A percentile compares a stretch with the other conserved stretches of the same genome.
These are phyloP conservation scores for Leishmania amazonensis DNA, from an alignment of 208 protist species.

Conservation along the genomic window DNA sequence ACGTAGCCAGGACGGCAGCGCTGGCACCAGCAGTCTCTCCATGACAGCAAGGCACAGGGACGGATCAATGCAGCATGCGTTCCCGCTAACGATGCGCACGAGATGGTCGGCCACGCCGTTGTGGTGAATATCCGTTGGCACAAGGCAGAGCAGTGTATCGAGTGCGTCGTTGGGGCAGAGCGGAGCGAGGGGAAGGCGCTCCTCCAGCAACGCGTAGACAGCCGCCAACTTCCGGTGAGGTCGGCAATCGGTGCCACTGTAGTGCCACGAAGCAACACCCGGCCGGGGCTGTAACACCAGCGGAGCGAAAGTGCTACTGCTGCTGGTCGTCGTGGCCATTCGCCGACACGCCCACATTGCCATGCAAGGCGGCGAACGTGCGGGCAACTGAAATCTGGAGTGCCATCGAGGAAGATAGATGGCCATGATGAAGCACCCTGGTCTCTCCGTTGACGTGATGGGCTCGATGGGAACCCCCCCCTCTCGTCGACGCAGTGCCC, in stretches of 20 bases:
- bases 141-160: slow-evolving; percentile 1
- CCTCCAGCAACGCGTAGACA: slow-evolving; percentile 23
- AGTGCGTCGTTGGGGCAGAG: slow-evolving; percentile 37
- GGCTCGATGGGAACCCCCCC: background rate
- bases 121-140: slow-evolving; percentile 14
- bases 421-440: background rate
- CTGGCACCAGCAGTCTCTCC: slow-evolving; percentile 6
- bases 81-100: slow-evolving; percentile 18
- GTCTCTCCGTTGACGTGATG: background rate
- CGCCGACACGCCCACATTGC: background rate
- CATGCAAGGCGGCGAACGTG: background rate
- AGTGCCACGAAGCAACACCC: background rate
- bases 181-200: slow-evolving; percentile 29
- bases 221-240: background rate
- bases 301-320: slow-evolving; percentile 3
- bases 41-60: slow-evolving; percentile 16
- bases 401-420: background rate
- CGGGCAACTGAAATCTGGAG: background rate
- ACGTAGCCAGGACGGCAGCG: slow-evolving; percentile 6
- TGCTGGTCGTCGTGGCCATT: background rate
- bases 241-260: background rate
- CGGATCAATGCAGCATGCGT: slow-evolving; percentile 20
- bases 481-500: background rate
- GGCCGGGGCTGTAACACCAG: background rate
- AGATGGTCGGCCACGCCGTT: slow-evolving; percentile 25